Base-by-base conservation (phyloP, 2,329 filamentous ascomycete genomes). In the Fusarium sp. region DNA sequence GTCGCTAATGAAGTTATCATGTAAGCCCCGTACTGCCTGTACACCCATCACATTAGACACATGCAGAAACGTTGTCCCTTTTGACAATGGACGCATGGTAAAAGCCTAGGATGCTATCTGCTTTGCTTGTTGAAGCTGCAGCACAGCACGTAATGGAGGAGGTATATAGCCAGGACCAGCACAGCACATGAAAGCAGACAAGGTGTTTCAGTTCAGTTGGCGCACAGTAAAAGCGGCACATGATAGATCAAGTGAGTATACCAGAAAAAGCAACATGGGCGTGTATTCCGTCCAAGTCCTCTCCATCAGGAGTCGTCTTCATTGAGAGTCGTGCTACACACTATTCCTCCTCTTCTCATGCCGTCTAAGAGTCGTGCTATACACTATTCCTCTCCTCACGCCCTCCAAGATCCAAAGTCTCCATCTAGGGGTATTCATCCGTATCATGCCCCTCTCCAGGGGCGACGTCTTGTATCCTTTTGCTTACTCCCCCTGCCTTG, bases 1-100 rank as follows among this genome's bases (percentile, higher is more conserved):
- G 95, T 97, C 68, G 85, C 91, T 72, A 95, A 96, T 80, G 91
- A 93, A 82, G 94, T 98, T 80, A 98, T 98, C 83, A 98, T 98
- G 95, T 98, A 90, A 74, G 59, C 22, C 18, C 47, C 58, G 45
- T 27, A 38, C 50, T 57, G 25, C 61, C 54, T 57, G 54, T 65
- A 68, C 47, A 52, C 47, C 47, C 52, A 58, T n/a, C 33, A 65
- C 22, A 45, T 29, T 65, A 74, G 73, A 70, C 59, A 52, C 62
- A 58, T 27, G 60, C 66, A 66, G 75, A 73, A 69, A 63, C 56
- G 11, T 56, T 66, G 63, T n/a, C 59, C 20, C 9, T 20, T 63
- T 74, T 40, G 65, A 47, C 42, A 47, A 47, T 31, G 47, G 10
- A 52, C n/a, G 40, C 29, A 42, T 42, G 36, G 42, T n/a, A 63